These are phyloP conservation scores for Geotrichum candidum DNA, from an alignment of 1,139 yeast genomes.

Conservation along the genomic window DNA sequence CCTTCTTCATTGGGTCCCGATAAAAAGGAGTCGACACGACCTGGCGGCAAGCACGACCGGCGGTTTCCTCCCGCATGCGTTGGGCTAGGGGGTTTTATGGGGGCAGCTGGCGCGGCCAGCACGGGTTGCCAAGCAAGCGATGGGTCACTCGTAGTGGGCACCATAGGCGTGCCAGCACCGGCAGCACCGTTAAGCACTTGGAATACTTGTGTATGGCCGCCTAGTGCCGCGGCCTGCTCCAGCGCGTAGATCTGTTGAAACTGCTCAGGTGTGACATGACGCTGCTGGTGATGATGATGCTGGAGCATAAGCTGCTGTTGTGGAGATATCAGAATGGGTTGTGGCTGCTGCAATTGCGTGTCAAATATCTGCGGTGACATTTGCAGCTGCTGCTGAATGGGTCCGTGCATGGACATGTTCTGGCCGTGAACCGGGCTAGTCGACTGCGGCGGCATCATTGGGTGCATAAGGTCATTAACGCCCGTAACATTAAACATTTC, in stretches of 20 bases:
- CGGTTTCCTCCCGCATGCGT: constrained; percentile 26
- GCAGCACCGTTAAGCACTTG: constrained; percentile 15
- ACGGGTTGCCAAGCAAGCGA: constrained; percentile 36
- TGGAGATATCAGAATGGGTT: constrained; percentile 12
- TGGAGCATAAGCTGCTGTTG: constrained; percentile 15
- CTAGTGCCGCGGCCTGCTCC: constrained; percentile 16
- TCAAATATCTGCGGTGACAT: constrained; percentile 4
- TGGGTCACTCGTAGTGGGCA: constrained; percentile 1
- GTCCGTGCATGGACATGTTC: background rate
- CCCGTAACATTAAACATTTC: constrained; percentile 13
- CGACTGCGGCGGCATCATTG: constrained; percentile 14
- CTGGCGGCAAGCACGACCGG: constrained; percentile 75
- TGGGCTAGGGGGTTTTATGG: constrained; percentile 28
- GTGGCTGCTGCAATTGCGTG: background rate
- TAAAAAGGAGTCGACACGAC: constrained; percentile 79
- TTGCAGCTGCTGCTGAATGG: constrained; percentile 1
- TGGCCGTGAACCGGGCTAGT: constrained; percentile 1
- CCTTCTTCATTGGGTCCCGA: constrained; percentile 68
- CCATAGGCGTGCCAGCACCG: background rate
- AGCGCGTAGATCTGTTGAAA: constrained; percentile 17
- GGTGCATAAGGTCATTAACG: constrained; percentile 11
- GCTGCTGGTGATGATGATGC: constrained; percentile 16
- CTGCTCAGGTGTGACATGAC: constrained; percentile 16
- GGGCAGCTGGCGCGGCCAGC: constrained; percentile 33
- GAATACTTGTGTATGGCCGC: constrained; percentile 15